Evolutionary conservation across 768 basidiomycete genomes (phyloP).

Genomic region (Leccinum imitatum): DNA sequence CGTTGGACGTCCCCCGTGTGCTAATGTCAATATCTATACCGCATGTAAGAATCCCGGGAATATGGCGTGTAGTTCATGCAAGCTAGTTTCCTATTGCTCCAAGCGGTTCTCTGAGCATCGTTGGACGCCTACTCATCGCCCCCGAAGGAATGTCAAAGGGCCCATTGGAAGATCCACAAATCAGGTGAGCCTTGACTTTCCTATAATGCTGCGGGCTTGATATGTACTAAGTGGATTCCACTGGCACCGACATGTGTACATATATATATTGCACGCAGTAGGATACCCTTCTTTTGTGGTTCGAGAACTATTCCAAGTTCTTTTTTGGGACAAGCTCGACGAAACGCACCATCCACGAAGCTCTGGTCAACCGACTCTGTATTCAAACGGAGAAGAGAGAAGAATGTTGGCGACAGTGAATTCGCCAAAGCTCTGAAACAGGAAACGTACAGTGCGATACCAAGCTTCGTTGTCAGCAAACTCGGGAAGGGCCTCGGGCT

Average conservation of each 20-base stretch:
- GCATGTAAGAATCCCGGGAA: conserved; percentile 34
- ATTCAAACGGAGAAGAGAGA: not conserved
- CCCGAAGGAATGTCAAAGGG: conserved; percentile 39
- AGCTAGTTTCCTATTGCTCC: conserved; percentile 46
- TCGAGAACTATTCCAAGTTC: not conserved
- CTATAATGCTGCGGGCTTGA: not conserved
- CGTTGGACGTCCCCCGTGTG: conserved; percentile 34
- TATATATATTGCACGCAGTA: too few species aligned
- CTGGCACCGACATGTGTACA: too few species aligned
- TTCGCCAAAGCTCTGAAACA: not conserved
- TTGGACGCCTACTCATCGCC: not conserved
- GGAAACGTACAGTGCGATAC: conserved; percentile 32
- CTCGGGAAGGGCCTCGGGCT: conserved; percentile 34
- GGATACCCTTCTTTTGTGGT: too few species aligned
- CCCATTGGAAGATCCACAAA: conserved; percentile 43
- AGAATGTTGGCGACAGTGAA: not conserved
- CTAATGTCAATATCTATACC: conserved; percentile 30
- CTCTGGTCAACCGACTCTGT: conserved; percentile 20
- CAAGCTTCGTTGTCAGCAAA: conserved; percentile 36
- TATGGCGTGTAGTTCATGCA: conserved; percentile 32
- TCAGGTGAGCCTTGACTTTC: conserved; percentile 23
- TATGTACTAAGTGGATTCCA: too few species aligned
- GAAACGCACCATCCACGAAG: conserved; percentile 29
- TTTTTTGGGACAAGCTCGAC: conserved; percentile 21
- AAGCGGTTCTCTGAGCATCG: conserved; percentile 8